phyloP scores from a whole-genome alignment of 495 filamentous ascomycete genomes.

The Penicillium egyptiacum region DNA sequence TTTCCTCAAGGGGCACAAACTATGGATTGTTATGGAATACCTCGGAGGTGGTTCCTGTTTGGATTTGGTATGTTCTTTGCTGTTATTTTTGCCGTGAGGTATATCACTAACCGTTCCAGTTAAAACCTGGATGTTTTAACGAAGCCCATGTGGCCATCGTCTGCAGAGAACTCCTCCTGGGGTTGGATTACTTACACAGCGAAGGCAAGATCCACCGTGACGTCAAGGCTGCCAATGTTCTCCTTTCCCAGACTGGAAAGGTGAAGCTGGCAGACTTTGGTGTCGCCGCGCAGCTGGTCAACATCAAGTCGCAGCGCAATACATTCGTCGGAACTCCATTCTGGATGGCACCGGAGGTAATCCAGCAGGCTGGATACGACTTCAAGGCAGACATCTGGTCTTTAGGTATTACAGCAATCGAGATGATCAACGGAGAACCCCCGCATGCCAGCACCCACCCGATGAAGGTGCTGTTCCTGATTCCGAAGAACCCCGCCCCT shows the following conservation, averaged over 20 bases:
- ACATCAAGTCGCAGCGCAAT: conserved; percentile 96
- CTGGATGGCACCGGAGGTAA: conserved; percentile 99
- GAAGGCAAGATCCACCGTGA: conserved; percentile 97
- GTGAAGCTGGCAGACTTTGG: conserved; percentile 98
- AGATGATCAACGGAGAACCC: conserved; percentile 89
- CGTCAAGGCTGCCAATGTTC: conserved; percentile 93
- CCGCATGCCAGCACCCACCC: conserved; percentile 89
- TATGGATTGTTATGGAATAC: conserved; percentile 99
- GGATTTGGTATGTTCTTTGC: conserved; percentile 64
- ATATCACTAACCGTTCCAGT: conserved; percentile 48
- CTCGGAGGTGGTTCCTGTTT: conserved; percentile 90
- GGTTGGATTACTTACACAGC: conserved; percentile 88
- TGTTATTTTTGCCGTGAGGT: not conserved
- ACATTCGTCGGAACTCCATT: conserved; percentile 99
- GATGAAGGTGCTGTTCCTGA: conserved; percentile 98
- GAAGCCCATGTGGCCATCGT: conserved; percentile 94
- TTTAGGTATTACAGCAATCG: conserved; percentile 91
- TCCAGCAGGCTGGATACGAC: conserved; percentile 94
- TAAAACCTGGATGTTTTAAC: conserved; percentile 88
- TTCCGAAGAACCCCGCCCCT: conserved; percentile 88
- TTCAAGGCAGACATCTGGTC: conserved; percentile 99
- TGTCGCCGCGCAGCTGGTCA: conserved; percentile 92
- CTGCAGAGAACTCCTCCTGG: conserved; percentile 84
- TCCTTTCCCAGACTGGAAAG: conserved; percentile 82
- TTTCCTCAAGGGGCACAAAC: conserved; percentile 88